Evolutionary conservation across 495 filamentous ascomycete genomes (phyloP), one percentile per base, ranked within the genome.

Genomic region (Lophiotrema nucula): DNA sequence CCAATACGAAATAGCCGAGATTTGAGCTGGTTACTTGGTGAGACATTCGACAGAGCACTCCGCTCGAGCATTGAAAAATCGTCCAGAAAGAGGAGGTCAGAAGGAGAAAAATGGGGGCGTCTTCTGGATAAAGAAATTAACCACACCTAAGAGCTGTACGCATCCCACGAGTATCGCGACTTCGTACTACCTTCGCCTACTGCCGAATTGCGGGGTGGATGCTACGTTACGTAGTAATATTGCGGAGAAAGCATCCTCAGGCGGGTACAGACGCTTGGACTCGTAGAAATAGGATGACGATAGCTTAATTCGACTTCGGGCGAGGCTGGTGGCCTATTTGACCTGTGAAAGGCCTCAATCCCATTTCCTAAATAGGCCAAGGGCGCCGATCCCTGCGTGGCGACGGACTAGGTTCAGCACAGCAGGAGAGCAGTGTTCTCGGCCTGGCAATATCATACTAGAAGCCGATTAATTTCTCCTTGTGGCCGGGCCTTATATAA

Each of bases 221-320:
- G 48, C 43, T 58, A 63, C 60, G 26, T n/a, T n/a, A n/a, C n/a
- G n/a, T n/a, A n/a, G n/a, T n/a, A n/a, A n/a, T n/a, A n/a, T n/a
- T 63, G 38, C 60, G 60, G 60, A 63, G 60, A 63, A 56, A 50
- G 49, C 50, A 33, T 49, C n/a, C 12, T 26, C 31, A 8, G 39
- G 19, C 39, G 39, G n/a, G n/a, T n/a, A n/a, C 10, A 13, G 47
- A 18, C 53, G 60, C 60, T 35, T 53, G 46, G 53, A 63, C 47
- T 35, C 39, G 11, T 27, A 15, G 39, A 38, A 41, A 31, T 53
- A 50, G 52, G 37, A 51, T 50, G 31, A 56, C 53, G 58, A 46
- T 53, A 63, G 60, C 60, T 63, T 63, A 63, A 57, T 57, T 63
- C 60, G 42, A 63, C 60, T 25, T 63, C 60, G 60, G 53, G 45